Base-by-base conservation (phyloP, 495 filamentous ascomycete genomes). In the Sporormia fimetaria region DNA sequence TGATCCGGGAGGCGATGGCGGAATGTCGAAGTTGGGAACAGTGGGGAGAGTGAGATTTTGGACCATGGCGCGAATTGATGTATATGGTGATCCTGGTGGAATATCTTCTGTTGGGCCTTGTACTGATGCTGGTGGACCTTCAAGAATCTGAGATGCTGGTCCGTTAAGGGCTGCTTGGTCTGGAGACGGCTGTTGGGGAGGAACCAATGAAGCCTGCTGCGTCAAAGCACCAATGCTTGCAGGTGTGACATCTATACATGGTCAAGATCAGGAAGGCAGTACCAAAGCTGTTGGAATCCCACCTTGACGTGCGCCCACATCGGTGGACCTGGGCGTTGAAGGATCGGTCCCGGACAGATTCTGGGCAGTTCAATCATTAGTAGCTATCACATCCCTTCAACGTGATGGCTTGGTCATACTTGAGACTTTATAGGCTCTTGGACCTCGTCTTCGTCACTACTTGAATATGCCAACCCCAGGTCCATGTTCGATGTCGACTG, bases 1-100 rank as follows among this genome's bases (percentile, higher is more conserved):
- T 10, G 82, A 80, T 12, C 78, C 78, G 0, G 84, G 81, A 1
- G 90, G 90, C 0, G 88, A 93, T 2, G 72, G 70, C 12, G 90
- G 90, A 46, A 96, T 93, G 32, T 76, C 69, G 52, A 85, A 69
- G 60, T 85, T 79, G 6, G 83, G 79, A 1, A 78, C 49, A 1
- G 83, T 67, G n/a, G 90, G 88, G 9, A 95, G 70, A 4, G 90
- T 95, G 20, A 95, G 69, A 49, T 84, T 74, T 47, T 78, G 86
- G 12, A 94, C 63, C 3, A 80, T 61, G 12, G 70, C 62, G 40
- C 83, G 78, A 15, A 69, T 71, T 18, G 71, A 52, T 8, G 80
- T 71, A 57, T 88, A 83, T 0, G 82, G 82, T 0, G 82, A 90
- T 34, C 67, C 61, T 6, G 74, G 75, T 8, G 56, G 35, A 9